Conservation (phyloP, 1,284 basidiomycete genomes). For the Trametes pubescens region DNA sequence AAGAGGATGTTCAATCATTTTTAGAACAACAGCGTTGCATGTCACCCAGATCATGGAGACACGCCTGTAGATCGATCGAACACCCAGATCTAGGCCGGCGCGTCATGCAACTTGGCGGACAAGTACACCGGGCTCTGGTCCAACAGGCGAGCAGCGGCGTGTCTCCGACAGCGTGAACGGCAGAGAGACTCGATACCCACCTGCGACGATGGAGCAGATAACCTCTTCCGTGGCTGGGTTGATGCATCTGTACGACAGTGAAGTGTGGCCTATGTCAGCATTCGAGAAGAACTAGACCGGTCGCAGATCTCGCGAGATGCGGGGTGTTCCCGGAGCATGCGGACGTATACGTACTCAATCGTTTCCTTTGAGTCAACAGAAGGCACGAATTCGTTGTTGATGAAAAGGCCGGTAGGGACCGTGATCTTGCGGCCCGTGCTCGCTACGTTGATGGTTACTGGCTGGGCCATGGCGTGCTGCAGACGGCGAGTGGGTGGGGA, state of each 20-base stretch:
- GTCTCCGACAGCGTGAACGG: not conserved
- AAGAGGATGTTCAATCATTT: not conserved
- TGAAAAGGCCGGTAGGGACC: slow-evolving; percentile 88
- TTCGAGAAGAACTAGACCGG: not conserved
- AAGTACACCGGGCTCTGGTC: not conserved
- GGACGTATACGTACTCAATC: slow-evolving; percentile 56
- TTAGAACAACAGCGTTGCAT: not conserved
- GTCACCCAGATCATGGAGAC: slow-evolving; percentile 3
- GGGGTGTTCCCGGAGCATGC: not conserved
- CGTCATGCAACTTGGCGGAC: not conserved
- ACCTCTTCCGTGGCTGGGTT: slow-evolving; percentile 82
- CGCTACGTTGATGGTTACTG: slow-evolving; percentile 40
- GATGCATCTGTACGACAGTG: slow-evolving; percentile 53
- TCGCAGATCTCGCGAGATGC: slow-evolving; percentile 12
- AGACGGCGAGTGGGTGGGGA: slow-evolving; percentile 6
- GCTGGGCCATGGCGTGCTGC: slow-evolving; percentile 34
- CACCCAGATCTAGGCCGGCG: not conserved
- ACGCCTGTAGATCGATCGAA: slow-evolving; percentile 16
- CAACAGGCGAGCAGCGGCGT: not conserved
- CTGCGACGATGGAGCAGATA: slow-evolving; percentile 73
- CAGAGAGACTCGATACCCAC: slow-evolving; percentile 47
- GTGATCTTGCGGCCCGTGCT: slow-evolving; percentile 58
- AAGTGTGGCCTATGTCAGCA: slow-evolving; percentile 3
- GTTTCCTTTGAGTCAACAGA: slow-evolving; percentile 68
- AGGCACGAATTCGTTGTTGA: slow-evolving; percentile 86